Base-by-base conservation (phyloP, 192 early-diverging fungal species). In the Coemansia sp. region DNA sequence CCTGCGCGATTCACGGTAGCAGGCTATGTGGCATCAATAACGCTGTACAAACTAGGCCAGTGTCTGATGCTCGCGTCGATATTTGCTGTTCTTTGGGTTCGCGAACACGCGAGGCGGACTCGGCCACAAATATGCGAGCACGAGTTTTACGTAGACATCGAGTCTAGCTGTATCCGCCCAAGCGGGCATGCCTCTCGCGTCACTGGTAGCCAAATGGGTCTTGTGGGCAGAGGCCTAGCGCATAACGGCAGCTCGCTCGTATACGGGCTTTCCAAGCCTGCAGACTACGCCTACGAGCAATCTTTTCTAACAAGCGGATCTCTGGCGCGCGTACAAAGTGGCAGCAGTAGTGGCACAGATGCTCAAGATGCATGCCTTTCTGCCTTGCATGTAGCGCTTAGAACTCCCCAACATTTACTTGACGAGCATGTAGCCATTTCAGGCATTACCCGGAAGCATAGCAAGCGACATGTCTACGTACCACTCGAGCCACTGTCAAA, bases 41-140 rank as follows among this genome's bases (percentile, higher is more conserved):
- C 73, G 1, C 42, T 78, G n/a, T 72, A 78, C 46, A 24, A 60
- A 3, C 51, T 72, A 0, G 76, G 76, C 0, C 76, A 78, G 24
- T 73, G 70, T 11, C 37, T 78, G 0, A 42, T 78, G 12, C 68
- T 72, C 24, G 19, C 72, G 7, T 39, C 76, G 3, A 69, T 73
- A 20, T 66, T 78, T 46, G 67, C 66, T 0, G 70, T 67, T 4
- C 54, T 73, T 15, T 78, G 70, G 76, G 70, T 78, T 0, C 20
- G 70, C 6, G 76, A 73, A 29, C 62, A 69, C n/a, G 70, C 76
- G 8, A 72, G 65, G 43, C 58, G 70, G 2, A 78, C 70, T 5
- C 61, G 76, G 1, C 70, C 70, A n/a, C 22, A 61, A 19, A 62
- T 72, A 27, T 56, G 56, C 32, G 58, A 68, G 10, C 66, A 72